Evolutionary conservation across 2,329 filamentous ascomycete species (phyloP), one percentile per base, ranked within the genome.

Genomic region (Juglanconis oblonga): DNA sequence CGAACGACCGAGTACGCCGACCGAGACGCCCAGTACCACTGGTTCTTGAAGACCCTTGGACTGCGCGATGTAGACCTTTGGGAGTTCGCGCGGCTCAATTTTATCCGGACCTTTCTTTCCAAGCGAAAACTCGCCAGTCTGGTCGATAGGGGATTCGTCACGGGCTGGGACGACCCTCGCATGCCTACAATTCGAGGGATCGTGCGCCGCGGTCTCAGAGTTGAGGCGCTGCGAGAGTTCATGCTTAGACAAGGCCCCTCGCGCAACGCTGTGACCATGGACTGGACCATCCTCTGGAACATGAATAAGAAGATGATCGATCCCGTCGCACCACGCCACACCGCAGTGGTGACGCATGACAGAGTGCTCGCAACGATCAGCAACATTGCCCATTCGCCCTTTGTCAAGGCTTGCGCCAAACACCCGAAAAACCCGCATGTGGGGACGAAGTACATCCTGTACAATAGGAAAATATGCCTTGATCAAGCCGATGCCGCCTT

Each of bases 351-450:
- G 59, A 82, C 86, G 68, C 86, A 89, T 68, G 83, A 90, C 63
- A 87, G 84, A 70, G 87, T 89, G 29, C 85, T 79, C 5, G 74
- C 96, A 52, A 85, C 79, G 52, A 90, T 90, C 47, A 81, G 85
- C 3, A 89, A 90, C 50, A 87, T 86, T 1, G 79, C 83, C 31
- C 79, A 80, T 58, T 78, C 87, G 4, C 83, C 84, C 70, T 84
- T 81, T 24, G 87, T 92, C 71, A 86, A 93, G 90, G 75, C 89
- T 24, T 24, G 24, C 24, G 24, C 91, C 47, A 90, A 92, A 76
- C 93, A 97, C 76, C 87, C 86, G 70, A 98, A 98, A 84, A 96
- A 97, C 79, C 82, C 88, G 49, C 85, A 87, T 1, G 81, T 97
- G 6, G 94, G 94, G 62, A 87, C 80, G 68, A 97, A 97, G 83